phyloP scores from a whole-genome alignment of 305 asterid genomes.

The Striga hermonthica region DNA sequence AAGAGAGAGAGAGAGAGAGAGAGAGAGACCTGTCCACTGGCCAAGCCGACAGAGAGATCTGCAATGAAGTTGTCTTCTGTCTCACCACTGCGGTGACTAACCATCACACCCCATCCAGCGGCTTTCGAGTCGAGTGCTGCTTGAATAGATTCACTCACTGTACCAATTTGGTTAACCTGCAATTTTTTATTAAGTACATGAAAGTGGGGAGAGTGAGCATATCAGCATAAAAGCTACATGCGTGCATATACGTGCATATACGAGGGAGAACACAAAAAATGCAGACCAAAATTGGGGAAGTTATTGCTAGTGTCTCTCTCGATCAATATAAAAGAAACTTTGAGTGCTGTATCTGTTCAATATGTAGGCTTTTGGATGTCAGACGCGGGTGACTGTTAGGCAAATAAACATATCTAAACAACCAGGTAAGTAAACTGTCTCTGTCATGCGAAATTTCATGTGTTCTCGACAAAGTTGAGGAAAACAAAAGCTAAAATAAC shows the following conservation, averaged over 20 bases:
- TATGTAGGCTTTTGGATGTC: too few species aligned
- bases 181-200: constrained; percentile 3
- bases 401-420: too few species aligned
- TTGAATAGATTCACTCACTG: constrained; percentile 89
- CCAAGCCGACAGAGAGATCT: constrained; percentile 89
- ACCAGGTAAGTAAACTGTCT: not conserved
- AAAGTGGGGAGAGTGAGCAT: constrained; percentile 17
- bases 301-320: too few species aligned
- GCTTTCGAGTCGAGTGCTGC: constrained; percentile 97
- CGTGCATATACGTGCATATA: not conserved
- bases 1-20: constrained; percentile 22
- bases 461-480: not conserved
- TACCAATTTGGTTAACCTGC: constrained; percentile 98
- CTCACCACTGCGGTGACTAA: constrained; percentile 97
- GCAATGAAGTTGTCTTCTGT: constrained; percentile 97
- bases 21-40: constrained; percentile 82
- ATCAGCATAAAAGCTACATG: not conserved
- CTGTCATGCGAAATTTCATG: not conserved
- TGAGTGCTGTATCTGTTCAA: too few species aligned
- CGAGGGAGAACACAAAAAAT: too few species aligned
- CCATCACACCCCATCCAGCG: constrained; percentile 99
- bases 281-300: too few species aligned
- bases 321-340: too few species aligned
- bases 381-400: too few species aligned
- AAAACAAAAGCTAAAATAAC: not conserved